phyloP scores from a whole-genome alignment of 1,139 yeast genomes.

The Pichia sp. region DNA sequence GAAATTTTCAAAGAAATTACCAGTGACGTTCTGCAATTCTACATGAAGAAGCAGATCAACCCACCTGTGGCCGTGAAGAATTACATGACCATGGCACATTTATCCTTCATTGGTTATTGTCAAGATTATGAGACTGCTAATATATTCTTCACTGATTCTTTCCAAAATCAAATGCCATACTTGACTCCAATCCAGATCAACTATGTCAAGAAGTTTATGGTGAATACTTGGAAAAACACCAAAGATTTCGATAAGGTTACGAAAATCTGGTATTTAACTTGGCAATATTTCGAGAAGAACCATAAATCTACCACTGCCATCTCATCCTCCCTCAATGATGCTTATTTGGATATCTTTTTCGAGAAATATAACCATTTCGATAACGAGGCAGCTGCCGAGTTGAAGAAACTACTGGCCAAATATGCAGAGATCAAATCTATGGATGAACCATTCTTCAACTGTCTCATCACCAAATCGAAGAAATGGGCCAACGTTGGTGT shows the following conservation, averaged over 20 bases:
- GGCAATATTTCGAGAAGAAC: conserved; percentile 43
- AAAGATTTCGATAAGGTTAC: conserved; percentile 52
- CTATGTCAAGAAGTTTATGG: conserved; percentile 58
- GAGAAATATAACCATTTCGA: conserved; percentile 48
- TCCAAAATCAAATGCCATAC: conserved; percentile 62
- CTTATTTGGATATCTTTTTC: conserved; percentile 64
- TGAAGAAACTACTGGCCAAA: conserved; percentile 49
- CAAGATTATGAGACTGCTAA: conserved; percentile 65
- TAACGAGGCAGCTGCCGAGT: conserved; percentile 46
- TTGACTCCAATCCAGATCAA: conserved; percentile 66
- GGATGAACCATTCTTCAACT: conserved; percentile 77
- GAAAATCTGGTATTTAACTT: conserved; percentile 57
- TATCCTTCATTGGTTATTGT: conserved; percentile 75
- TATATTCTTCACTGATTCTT: conserved; percentile 65
- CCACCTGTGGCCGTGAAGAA: conserved; percentile 27
- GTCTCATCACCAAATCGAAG: conserved; percentile 58
- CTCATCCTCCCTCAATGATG: conserved; percentile 61
- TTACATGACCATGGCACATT: conserved; percentile 58
- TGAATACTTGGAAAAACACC: conserved; percentile 51
- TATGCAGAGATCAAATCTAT: conserved; percentile 53
- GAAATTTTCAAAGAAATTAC: conserved; percentile 38
- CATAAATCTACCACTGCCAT: conserved; percentile 55
- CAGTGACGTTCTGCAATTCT: conserved; percentile 28
- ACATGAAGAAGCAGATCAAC: conserved; percentile 10
- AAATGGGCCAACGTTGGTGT: conserved; percentile 63